These are phyloP conservation scores for Pseudogymnoascus sp. DNA, from an alignment of 2,329 filamentous ascomycete genomes.

Conservation along the genomic window DNA sequence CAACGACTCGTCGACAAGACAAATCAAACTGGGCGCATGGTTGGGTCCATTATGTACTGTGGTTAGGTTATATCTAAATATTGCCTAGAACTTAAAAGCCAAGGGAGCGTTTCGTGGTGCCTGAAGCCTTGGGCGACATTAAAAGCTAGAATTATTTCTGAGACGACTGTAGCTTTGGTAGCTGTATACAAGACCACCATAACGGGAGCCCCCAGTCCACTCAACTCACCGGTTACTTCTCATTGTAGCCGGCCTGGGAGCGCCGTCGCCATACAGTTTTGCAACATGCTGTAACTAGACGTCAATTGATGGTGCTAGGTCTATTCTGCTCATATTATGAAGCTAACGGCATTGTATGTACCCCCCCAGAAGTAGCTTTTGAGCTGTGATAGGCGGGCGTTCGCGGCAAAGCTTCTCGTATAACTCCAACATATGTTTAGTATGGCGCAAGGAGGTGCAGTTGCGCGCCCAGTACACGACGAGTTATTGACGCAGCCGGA, in stretches of 20 bases:
- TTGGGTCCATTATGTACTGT: not conserved
- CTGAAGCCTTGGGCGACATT: not conserved
- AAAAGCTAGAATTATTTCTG: not conserved
- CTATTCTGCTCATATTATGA: not conserved
- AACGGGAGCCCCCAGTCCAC: not conserved
- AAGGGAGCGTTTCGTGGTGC: not conserved
- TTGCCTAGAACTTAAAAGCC: not conserved
- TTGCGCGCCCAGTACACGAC: not conserved
- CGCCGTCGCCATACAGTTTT: not conserved
- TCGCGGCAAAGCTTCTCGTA: not conserved
- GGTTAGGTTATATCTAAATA: not conserved
- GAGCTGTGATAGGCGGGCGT: not conserved
- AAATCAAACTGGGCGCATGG: not conserved
- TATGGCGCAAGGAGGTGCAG: not conserved
- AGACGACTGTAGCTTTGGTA: not conserved
- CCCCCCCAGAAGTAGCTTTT: not conserved
- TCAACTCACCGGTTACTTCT: not conserved
- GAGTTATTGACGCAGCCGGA: not conserved
- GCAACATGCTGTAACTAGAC: not conserved
- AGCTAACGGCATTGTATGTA: not conserved
- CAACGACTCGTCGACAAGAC: not conserved
- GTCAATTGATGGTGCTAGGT: not conserved
- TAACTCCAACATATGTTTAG: not conserved
- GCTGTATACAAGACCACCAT: not conserved
- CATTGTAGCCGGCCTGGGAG: not conserved